These are phyloP conservation scores for Penicillium pulvis DNA, from an alignment of 495 filamentous ascomycete genomes.

Conservation along the genomic window DNA sequence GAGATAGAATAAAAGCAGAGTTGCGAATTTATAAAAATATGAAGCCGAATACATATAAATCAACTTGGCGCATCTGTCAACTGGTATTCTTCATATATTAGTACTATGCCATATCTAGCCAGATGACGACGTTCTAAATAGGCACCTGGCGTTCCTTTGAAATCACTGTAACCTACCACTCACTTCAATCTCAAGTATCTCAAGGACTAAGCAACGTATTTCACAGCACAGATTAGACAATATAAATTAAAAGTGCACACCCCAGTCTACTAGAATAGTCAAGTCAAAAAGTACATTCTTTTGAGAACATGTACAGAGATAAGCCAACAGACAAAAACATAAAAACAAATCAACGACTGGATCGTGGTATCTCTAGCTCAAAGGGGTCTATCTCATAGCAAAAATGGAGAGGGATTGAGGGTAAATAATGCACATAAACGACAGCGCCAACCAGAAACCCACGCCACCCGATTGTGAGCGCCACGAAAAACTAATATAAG, in stretches of 20 bases:
- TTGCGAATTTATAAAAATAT: no score
- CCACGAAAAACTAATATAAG: conserved; percentile 22
- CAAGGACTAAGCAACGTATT: background rate
- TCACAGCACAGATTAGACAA: background rate
- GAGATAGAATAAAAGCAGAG: background rate
- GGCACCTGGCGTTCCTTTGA: no score
- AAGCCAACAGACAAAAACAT: conserved; percentile 12
- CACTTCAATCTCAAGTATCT: background rate
- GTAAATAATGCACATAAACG: conserved; percentile 35
- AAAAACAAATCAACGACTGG: conserved; percentile 32
- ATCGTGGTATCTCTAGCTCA: conserved; percentile 53
- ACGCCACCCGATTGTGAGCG: conserved; percentile 36
- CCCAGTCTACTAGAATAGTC: conserved; percentile 8
- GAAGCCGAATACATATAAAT: background rate
- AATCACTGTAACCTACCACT: no score
- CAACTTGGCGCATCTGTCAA: no score
- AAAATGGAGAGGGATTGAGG: conserved; percentile 26
- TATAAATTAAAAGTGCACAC: background rate
- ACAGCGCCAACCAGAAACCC: conserved; percentile 46
- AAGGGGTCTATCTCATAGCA: conserved; percentile 49
- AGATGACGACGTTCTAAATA: no score
- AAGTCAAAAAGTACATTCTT: conserved; percentile 21
- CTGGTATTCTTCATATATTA: no score
- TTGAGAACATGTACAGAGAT: conserved; percentile 20
- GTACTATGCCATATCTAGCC: no score